A percentile compares a stretch with the other conserved stretches of the same genome.
phyloP scores from a whole-genome alignment of 73 alveolate species.

The Blepharisma japonicum region DNA sequence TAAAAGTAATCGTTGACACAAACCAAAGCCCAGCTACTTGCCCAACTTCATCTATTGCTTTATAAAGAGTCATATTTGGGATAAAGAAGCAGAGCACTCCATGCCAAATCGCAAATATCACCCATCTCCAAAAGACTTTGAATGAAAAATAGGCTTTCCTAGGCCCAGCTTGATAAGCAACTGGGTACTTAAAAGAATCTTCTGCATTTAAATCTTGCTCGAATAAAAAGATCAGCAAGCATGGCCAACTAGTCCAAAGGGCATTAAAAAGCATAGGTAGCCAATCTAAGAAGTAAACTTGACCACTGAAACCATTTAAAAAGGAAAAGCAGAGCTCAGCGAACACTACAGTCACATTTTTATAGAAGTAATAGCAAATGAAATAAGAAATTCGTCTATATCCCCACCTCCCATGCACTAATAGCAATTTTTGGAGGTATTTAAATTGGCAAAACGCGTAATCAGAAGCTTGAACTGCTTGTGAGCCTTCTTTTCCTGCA shows the following conservation, averaged over 20 bases:
- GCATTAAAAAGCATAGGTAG: slow-evolving; percentile 92
- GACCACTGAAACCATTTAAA: slow-evolving; percentile 89
- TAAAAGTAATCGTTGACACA: slow-evolving; percentile 67
- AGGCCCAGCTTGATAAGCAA: slow-evolving; percentile 82
- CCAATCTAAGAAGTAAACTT: slow-evolving; percentile 92
- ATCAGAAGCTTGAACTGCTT: slow-evolving; percentile 94
- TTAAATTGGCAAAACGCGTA: slow-evolving; percentile 87
- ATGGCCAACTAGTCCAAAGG: slow-evolving; percentile 88
- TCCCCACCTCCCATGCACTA: slow-evolving; percentile 95
- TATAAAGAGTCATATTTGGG: slow-evolving; percentile 47
- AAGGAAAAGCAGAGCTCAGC: slow-evolving; percentile 86
- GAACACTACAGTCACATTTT: slow-evolving; percentile 86
- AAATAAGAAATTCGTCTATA: slow-evolving; percentile 85
- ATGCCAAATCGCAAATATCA: slow-evolving; percentile 68
- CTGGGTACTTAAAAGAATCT: slow-evolving; percentile 69
- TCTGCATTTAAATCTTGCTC: slow-evolving; percentile 77
- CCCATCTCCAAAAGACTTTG: slow-evolving; percentile 79
- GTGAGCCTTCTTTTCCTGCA: slow-evolving; percentile 97
- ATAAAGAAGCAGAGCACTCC: slow-evolving; percentile 71
- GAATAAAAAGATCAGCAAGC: slow-evolving; percentile 73
- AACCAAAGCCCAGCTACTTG: slow-evolving; percentile 74
- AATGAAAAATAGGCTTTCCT: slow-evolving; percentile 61
- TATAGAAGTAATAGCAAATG: slow-evolving; percentile 95
- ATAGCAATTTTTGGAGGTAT: slow-evolving; percentile 78
- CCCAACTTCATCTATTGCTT: slow-evolving; percentile 54